Conservation (phyloP, 2,329 filamentous ascomycete species). For the Cordyceps cateniannulata region DNA sequence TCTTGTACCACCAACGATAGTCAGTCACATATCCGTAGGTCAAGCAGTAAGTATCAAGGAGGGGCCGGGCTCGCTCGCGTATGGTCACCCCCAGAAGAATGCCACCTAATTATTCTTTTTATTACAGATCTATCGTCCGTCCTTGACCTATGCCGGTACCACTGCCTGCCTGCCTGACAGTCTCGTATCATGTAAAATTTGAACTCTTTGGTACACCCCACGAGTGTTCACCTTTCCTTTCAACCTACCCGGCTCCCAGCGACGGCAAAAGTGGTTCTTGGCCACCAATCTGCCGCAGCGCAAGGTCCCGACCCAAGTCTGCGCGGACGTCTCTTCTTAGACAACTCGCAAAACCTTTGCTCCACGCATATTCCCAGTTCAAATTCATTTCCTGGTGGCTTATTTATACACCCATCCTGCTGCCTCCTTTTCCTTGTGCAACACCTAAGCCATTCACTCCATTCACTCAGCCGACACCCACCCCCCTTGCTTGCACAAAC, state of each 20-base stretch:
- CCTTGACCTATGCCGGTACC: background rate
- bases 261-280: constrained; percentile 9
- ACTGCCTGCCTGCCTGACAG: background rate
- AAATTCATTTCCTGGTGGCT: background rate
- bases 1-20: constrained; percentile 6
- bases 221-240: constrained; percentile 8
- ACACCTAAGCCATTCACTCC: background rate
- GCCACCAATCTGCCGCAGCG: background rate
- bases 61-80: constrained; percentile 6
- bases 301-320: background rate
- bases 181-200: constrained; percentile 9
- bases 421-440: background rate
- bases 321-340: constrained; percentile 6
- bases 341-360: constrained; percentile 3
- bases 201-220: constrained; percentile 1
- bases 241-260: constrained; percentile 1
- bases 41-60: constrained; percentile 11
- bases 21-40: constrained; percentile 4
- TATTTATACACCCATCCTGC: background rate
- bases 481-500: background rate
- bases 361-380: background rate
- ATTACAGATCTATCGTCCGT: constrained; percentile 9
- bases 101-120: constrained; percentile 9
- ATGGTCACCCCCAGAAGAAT: constrained; percentile 1
- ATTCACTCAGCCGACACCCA: background rate